These are phyloP conservation scores for Pseudogymnoascus sp. DNA, from an alignment of 2,329 filamentous ascomycete species.

Conservation along the genomic window DNA sequence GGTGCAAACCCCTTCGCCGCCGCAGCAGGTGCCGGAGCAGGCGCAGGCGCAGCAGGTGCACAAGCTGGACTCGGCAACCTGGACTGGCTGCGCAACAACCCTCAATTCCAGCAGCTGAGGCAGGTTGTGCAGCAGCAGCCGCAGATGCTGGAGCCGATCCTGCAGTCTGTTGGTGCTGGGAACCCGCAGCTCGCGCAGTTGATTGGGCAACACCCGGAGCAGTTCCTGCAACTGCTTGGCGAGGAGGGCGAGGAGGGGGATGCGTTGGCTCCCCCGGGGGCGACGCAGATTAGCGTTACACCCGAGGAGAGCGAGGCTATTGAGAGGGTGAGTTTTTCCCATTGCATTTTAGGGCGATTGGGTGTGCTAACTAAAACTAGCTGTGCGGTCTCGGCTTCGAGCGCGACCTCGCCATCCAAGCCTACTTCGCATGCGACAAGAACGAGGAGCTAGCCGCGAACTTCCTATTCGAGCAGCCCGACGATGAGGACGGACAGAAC, in stretches of 20 bases:
- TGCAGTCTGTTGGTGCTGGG: conserved; percentile 89
- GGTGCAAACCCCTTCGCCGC: conserved; percentile 29
- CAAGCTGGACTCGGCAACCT: conserved; percentile 62
- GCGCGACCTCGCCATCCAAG: conserved; percentile 88
- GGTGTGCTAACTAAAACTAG: conserved; percentile 37
- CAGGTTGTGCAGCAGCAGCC: conserved; percentile 97
- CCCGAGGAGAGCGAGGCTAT: conserved; percentile 96
- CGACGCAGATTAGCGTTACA: conserved; percentile 82
- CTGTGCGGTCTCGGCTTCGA: conserved; percentile 89
- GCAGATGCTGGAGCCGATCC: conserved; percentile 95
- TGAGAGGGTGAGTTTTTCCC: conserved; percentile 60
- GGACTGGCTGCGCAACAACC: conserved; percentile 89
- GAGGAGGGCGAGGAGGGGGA: conserved; percentile 82
- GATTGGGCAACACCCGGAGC: conserved; percentile 84
- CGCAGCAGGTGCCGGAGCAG: conserved; percentile 43
- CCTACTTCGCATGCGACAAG: conserved; percentile 98
- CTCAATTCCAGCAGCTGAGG: conserved; percentile 94
- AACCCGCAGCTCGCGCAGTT: conserved; percentile 91
- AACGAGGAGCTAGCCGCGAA: conserved; percentile 98
- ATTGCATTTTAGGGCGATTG: conserved; percentile 6
- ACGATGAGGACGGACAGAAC: conserved; percentile 59
- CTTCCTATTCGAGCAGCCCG: conserved; percentile 94
- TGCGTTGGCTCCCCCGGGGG: conserved; percentile 68
- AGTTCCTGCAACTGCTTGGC: conserved; percentile 82
- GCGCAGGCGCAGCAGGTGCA: conserved; percentile 34